Evolutionary conservation across 192 early-diverging fungal species (phyloP).

Genomic region (Mycoemilia scoparia): DNA sequence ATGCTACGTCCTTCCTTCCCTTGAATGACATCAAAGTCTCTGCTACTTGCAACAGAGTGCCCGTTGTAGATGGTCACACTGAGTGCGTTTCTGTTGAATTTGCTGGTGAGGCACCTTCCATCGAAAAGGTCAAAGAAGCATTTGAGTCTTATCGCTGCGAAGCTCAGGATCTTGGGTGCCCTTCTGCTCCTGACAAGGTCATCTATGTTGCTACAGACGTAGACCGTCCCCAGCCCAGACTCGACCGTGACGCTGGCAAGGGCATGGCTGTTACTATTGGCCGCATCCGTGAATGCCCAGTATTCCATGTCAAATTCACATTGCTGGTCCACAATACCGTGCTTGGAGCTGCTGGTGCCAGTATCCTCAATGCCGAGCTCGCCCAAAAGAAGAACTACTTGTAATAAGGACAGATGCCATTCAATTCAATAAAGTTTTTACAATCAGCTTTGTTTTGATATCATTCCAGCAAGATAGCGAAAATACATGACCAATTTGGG

Average conservation of each 20-base stretch:
- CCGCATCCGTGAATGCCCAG: constrained; percentile 61
- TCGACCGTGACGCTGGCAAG: constrained; percentile 67
- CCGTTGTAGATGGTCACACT: constrained; percentile 91
- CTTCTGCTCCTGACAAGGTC: constrained; percentile 60
- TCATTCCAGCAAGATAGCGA: too few relatives aligned
- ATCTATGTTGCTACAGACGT: constrained; percentile 50
- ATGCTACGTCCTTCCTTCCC: constrained; percentile 25
- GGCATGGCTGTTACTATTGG: constrained; percentile 91
- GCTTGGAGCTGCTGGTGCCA: constrained; percentile 85
- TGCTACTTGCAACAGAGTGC: constrained; percentile 90
- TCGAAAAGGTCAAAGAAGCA: constrained; percentile 53
- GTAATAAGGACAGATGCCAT: too few relatives aligned
- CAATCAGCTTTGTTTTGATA: too few relatives aligned
- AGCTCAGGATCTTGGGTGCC: constrained; percentile 56
- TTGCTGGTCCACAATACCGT: constrained; percentile 90
- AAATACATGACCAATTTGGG: too few relatives aligned
- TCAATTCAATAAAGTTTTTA: too few relatives aligned
- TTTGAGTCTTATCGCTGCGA: constrained; percentile 63
- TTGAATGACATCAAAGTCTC: constrained; percentile 54
- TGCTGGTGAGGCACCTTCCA: constrained; percentile 38
- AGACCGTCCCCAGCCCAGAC: constrained; percentile 86
- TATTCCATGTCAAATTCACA: constrained; percentile 84
- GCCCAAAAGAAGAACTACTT: constrained; percentile 59
- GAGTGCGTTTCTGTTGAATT: constrained; percentile 84
- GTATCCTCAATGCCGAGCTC: constrained; percentile 87